These are phyloP conservation scores for Kondoa malvinella DNA, from an alignment of 768 basidiomycete species.

Conservation along the genomic window DNA sequence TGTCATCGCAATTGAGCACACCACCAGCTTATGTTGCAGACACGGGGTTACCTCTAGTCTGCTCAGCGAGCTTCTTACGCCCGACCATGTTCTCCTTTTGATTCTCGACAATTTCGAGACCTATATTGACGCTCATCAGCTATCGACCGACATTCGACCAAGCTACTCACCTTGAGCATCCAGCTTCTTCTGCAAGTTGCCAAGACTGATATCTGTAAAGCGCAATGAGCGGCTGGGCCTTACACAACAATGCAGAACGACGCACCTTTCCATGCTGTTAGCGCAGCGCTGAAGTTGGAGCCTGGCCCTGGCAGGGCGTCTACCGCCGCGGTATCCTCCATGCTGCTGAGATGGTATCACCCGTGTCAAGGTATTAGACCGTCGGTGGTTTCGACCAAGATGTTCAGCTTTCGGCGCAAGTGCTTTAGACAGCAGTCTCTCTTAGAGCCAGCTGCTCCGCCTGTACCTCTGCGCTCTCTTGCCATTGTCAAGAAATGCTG, in stretches of 20 bases:
- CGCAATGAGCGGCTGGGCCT: neutral
- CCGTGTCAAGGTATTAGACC: too few species aligned
- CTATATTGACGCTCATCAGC: neutral
- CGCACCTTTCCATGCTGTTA: slow-evolving; percentile 22
- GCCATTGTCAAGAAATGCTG: too few species aligned
- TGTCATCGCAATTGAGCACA: slow-evolving; percentile 28
- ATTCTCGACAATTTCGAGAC: slow-evolving; percentile 84
- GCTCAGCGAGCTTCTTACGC: slow-evolving; percentile 81
- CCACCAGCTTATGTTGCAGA: neutral
- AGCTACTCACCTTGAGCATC: slow-evolving; percentile 48
- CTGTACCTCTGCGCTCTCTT: too few species aligned
- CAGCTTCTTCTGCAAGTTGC: slow-evolving; percentile 79
- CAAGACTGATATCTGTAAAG: slow-evolving; percentile 57
- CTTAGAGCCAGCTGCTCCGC: too few species aligned
- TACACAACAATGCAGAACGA: neutral
- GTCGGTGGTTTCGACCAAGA: too few species aligned
- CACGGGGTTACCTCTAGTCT: slow-evolving; percentile 60
- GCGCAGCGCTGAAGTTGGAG: slow-evolving; percentile 18
- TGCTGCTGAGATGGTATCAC: too few species aligned
- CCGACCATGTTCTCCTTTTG: slow-evolving; percentile 94
- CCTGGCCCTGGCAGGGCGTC: neutral
- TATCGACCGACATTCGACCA: slow-evolving; percentile 32
- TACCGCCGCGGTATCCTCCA: neutral
- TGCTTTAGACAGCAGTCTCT: too few species aligned
- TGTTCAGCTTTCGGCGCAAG: too few species aligned